Evolutionary conservation across 2,329 filamentous ascomycete genomes (phyloP), one percentile per base, ranked within the genome.

Genomic region (Sporothrix schenckii): DNA sequence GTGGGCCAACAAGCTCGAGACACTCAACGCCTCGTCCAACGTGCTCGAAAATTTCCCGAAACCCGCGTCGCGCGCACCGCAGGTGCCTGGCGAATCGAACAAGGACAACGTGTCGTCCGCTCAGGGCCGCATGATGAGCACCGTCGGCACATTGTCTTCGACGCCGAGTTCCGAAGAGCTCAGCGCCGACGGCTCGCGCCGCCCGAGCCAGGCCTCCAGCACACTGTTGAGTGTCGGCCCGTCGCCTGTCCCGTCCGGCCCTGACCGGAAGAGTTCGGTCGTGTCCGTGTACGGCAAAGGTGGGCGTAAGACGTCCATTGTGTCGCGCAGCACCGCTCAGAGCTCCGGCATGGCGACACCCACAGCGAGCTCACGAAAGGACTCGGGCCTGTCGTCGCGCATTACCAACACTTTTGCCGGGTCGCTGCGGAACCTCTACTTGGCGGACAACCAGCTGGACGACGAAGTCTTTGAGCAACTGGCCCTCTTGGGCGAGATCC

Each of bases 401-500:
- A 82, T 97, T 70, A 87, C 89, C 21, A 92, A 90, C 74, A 99
- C 95, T 0, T 98, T 99, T 83, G 92, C 93, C 10, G 90, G 89
- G 7, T 96, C 93, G 6, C 82, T 99, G 72, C 87, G 91, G 66
- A 91, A 96, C 76, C 82, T 99, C 0, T 94, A 92, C 76, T 84
- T 99, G 71, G 95, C 95, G 9, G 95, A 99, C 78, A 99, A 99
- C 78, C 89, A 94, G 72, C 86, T 99, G 30, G 92, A 95, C 70
- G 95, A 98, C 76, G 94, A 98, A 75, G 91, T 97, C 0, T 98
- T 98, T 77, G 93, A 97, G 74, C 92, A 98, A 79, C 85, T 99
- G 58, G 92, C 89, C 0, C 83, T 94, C 3, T 86, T 98, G 4
- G 86, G 89, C 2, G 95, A 98, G 79, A 81, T 99, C 67, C 89